These are phyloP conservation scores for Aspergillus baeticus DNA, from an alignment of 495 filamentous ascomycete genomes.

Conservation along the genomic window DNA sequence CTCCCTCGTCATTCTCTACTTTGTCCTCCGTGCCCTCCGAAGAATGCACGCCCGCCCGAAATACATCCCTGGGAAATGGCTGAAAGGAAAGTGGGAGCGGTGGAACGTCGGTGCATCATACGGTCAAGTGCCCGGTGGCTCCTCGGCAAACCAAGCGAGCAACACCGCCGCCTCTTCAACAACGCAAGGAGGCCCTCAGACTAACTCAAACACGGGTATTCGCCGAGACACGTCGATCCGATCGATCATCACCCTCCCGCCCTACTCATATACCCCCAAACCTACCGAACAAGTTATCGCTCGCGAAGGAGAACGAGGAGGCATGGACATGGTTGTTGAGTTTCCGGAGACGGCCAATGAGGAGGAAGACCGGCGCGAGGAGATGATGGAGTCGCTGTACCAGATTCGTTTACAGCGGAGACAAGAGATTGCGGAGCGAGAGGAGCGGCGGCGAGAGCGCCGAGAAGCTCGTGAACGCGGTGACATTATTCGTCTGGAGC, in stretches of 20 bases:
- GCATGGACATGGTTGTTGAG: conserved; percentile 90
- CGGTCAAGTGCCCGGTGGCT: conserved; percentile 36
- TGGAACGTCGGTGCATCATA: conserved; percentile 53
- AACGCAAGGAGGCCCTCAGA: conserved; percentile 26
- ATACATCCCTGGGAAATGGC: conserved; percentile 54
- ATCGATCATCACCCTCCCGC: conserved; percentile 87
- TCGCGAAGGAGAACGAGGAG: conserved; percentile 85
- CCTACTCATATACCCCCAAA: conserved; percentile 68
- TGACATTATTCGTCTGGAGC: conserved; percentile 60
- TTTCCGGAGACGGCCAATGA: conserved; percentile 70
- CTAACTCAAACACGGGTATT: conserved; percentile 40
- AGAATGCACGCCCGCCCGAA: conserved; percentile 50
- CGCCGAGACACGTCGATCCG: conserved; percentile 84
- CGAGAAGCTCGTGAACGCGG: conserved; percentile 69
- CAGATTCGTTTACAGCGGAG: conserved; percentile 82
- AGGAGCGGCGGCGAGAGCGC: conserved; percentile 64
- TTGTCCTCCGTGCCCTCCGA: conserved; percentile 48
- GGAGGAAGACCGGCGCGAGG: conserved; percentile 78
- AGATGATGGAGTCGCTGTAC: conserved; percentile 90
- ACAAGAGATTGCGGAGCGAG: conserved; percentile 71
- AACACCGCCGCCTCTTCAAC: conserved; percentile 28
- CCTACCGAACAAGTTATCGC: conserved; percentile 83
- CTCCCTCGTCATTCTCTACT: conserved; percentile 42
- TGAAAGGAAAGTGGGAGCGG: conserved; percentile 60
- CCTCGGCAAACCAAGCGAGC: conserved; percentile 19